Evolutionary conservation across 2,329 filamentous ascomycete genomes (phyloP).

Genomic region (Clonostachys rosea): DNA sequence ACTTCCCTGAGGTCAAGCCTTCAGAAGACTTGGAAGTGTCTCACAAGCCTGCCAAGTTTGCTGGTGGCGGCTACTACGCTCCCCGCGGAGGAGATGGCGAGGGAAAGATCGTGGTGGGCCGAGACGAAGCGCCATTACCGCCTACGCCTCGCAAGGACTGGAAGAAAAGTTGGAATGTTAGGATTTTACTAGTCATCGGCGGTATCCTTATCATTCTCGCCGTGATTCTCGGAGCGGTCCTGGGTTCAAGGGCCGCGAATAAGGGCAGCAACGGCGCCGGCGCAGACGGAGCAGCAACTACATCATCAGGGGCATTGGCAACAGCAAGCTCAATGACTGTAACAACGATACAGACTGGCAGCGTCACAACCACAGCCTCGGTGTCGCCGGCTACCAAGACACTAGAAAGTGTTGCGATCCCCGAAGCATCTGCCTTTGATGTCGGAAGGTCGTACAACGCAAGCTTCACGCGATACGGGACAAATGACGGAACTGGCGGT

Average conservation of each 20-base stretch:
- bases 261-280: too few relatives aligned
- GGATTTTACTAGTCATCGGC: background rate
- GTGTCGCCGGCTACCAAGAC: too few relatives aligned
- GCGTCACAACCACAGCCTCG: background rate
- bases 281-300: too few relatives aligned
- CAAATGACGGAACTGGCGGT: background rate
- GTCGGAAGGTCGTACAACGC: constrained; percentile 5
- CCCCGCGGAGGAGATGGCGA: background rate
- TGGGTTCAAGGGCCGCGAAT: background rate
- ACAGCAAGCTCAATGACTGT: background rate
- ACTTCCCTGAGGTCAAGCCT: background rate
- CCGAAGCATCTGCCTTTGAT: background rate
- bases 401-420: too few relatives aligned
- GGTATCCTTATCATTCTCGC: constrained; percentile 1
- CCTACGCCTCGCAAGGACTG: background rate
- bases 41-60: background rate
- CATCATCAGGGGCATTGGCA: background rate
- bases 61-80: background rate
- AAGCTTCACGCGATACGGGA: constrained; percentile 4
- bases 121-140: background rate
- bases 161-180: background rate
- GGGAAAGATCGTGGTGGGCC: background rate
- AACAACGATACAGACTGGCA: background rate
- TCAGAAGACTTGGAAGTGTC: background rate
- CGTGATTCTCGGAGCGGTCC: constrained; percentile 2